A percentile compares a stretch with the other conserved stretches of the same genome.
Evolutionary conservation across 228 moss, liverwort and hornwort genomes (phyloP).

Genomic region (Sphagnum magellanicum): DNA sequence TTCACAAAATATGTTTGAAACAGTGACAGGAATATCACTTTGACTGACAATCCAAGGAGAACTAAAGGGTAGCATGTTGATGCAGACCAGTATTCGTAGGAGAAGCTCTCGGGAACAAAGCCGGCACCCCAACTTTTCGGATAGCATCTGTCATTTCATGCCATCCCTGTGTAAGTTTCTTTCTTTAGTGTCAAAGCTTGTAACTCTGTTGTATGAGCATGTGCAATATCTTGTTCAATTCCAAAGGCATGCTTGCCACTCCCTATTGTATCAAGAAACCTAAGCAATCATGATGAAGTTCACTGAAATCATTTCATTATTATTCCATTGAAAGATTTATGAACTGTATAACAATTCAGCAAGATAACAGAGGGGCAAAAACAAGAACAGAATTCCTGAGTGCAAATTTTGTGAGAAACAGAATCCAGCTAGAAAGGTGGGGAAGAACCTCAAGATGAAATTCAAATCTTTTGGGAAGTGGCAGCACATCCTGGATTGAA

Average conservation of each 20-base stretch:
- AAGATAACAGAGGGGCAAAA: not conserved
- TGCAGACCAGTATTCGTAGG: slow-evolving; percentile 68
- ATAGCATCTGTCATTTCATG: slow-evolving; percentile 40
- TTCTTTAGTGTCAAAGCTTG: not conserved
- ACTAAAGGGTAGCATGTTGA: not conserved
- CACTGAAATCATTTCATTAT: not conserved
- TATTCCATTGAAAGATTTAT: not conserved
- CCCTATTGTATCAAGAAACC: not conserved
- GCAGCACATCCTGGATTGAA: slow-evolving; percentile 43
- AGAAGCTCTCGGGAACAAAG: slow-evolving; percentile 67
- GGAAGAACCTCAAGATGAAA: not conserved
- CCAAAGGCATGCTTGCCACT: not conserved
- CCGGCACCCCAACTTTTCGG: slow-evolving; percentile 53
- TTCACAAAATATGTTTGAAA: not conserved
- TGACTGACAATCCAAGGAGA: not conserved
- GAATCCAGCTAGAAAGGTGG: not conserved
- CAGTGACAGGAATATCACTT: not conserved
- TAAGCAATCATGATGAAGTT: not conserved
- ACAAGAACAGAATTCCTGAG: not conserved
- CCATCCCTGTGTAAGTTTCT: not conserved
- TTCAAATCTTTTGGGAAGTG: slow-evolving; percentile 20
- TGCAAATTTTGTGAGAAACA: not conserved
- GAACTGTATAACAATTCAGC: not conserved
- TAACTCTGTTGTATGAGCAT: not conserved
- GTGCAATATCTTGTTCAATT: not conserved